Evolutionary conservation across 2,329 filamentous ascomycete species (phyloP).

Genomic region (Aspergillus latus): DNA sequence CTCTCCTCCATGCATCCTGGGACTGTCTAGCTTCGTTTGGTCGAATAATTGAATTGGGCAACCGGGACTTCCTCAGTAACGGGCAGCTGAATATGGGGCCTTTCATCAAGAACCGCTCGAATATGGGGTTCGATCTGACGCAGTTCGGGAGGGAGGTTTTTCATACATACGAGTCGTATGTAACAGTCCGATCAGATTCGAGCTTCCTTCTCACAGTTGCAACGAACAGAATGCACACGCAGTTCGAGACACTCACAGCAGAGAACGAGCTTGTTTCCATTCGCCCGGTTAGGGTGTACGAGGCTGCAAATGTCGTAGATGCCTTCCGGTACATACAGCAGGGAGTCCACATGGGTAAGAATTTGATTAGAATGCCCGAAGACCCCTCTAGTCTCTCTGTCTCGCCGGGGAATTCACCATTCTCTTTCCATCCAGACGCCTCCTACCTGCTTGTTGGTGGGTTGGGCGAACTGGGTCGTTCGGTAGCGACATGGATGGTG

Average conservation of each 20-base stretch:
- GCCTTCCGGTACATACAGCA: not conserved
- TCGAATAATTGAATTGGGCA: slow-evolving; percentile 30
- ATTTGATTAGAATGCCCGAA: slow-evolving; percentile 31
- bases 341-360: slow-evolving; percentile 14
- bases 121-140: slow-evolving; percentile 26
- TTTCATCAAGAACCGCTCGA: slow-evolving; percentile 26
- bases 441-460: slow-evolving; percentile 22
- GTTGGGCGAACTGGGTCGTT: slow-evolving; percentile 15
- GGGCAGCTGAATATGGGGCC: slow-evolving; percentile 25
- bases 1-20: slow-evolving; percentile 31
- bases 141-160: slow-evolving; percentile 14
- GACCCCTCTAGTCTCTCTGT: slow-evolving; percentile 4
- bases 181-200: not conserved
- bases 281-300: not conserved
- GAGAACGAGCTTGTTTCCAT: slow-evolving; percentile 8
- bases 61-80: slow-evolving; percentile 25
- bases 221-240: slow-evolving; percentile 9
- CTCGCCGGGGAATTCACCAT: not conserved
- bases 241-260: slow-evolving; percentile 4
- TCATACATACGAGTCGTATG: slow-evolving; percentile 4
- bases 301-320: not conserved
- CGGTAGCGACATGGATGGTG: slow-evolving; percentile 18
- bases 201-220: no score
- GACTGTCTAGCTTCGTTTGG: slow-evolving; percentile 33
- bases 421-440: not conserved